These are phyloP conservation scores for Aureobasidium sp. DNA, from an alignment of 2,329 filamentous ascomycete genomes.

Conservation along the genomic window DNA sequence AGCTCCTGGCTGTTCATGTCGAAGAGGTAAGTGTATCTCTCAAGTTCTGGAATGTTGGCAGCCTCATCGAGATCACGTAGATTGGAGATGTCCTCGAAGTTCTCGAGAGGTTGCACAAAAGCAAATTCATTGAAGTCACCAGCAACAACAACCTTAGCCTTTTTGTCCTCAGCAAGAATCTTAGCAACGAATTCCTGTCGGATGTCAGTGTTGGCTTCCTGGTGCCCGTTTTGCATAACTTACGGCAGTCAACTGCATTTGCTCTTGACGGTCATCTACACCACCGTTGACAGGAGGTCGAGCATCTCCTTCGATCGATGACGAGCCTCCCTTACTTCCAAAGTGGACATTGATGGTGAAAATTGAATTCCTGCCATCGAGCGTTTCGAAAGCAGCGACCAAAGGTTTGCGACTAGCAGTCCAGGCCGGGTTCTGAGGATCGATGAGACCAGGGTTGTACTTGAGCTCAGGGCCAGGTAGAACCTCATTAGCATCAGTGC, in stretches of 20 bases:
- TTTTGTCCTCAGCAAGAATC: constrained; percentile 50
- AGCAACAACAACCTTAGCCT: constrained; percentile 52
- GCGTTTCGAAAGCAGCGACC: constrained; percentile 56
- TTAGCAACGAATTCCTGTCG: constrained; percentile 46
- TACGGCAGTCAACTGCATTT: constrained; percentile 53
- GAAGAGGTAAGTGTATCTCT: constrained; percentile 65
- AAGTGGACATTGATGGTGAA: constrained; percentile 69
- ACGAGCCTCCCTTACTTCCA: constrained; percentile 58
- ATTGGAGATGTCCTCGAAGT: constrained; percentile 48
- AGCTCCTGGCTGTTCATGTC: constrained; percentile 63
- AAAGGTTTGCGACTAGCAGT: constrained; percentile 58
- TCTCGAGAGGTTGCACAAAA: constrained; percentile 52
- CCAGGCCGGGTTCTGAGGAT: constrained; percentile 55
- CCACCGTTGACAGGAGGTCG: constrained; percentile 61
- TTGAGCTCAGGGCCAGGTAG: constrained; percentile 52
- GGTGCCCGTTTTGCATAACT: constrained; percentile 23
- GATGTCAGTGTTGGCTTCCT: neutral
- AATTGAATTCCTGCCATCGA: constrained; percentile 50
- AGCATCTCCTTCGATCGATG: constrained; percentile 57
- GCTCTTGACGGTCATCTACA: constrained; percentile 49
- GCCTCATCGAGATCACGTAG: constrained; percentile 58
- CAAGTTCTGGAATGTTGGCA: constrained; percentile 43
- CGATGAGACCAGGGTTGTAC: constrained; percentile 63
- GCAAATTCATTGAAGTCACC: constrained; percentile 70
- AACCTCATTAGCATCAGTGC: constrained; percentile 51